These are phyloP conservation scores for Cudoniella acicularis DNA, from an alignment of 495 filamentous ascomycete genomes.

Conservation along the genomic window DNA sequence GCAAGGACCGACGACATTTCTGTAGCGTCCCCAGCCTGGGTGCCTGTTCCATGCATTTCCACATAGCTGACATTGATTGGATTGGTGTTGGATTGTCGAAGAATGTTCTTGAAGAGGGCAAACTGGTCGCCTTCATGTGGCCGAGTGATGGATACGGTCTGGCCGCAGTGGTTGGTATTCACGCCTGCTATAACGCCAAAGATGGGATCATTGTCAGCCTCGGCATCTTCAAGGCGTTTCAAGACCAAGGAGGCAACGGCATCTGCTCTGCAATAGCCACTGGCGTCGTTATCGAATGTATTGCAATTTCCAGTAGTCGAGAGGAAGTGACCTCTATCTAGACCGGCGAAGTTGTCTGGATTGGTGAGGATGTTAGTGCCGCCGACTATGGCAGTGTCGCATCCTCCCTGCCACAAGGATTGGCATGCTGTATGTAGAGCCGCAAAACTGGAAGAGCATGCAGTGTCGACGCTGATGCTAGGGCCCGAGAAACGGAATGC, in stretches of 20 bases:
- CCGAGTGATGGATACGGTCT: too few species aligned
- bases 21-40: slow-evolving; percentile 72
- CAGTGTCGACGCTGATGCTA: slow-evolving; percentile 82
- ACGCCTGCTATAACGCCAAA: slow-evolving; percentile 69
- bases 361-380: slow-evolving; percentile 78
- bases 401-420: slow-evolving; percentile 12
- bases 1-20: slow-evolving; percentile 76
- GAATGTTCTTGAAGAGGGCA: too few species aligned
- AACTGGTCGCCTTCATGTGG: too few species aligned
- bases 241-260: slow-evolving; percentile 65
- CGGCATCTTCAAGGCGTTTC: slow-evolving; percentile 74
- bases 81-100: too few species aligned
- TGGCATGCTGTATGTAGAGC: slow-evolving; percentile 53
- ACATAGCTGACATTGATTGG: too few species aligned
- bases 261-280: slow-evolving; percentile 76
- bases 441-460: slow-evolving; percentile 45
- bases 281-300: slow-evolving; percentile 69
- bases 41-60: too few species aligned
- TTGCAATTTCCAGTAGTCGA: slow-evolving; percentile 35
- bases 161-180: too few species aligned
- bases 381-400: slow-evolving; percentile 47
- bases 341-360: slow-evolving; percentile 65
- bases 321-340: slow-evolving; percentile 71
- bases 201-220: slow-evolving; percentile 71
- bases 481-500: too few species aligned